Evolutionary conservation across 768 basidiomycete genomes (phyloP), one percentile per base, ranked within the genome.

Genomic region (Lentinula edodes): DNA sequence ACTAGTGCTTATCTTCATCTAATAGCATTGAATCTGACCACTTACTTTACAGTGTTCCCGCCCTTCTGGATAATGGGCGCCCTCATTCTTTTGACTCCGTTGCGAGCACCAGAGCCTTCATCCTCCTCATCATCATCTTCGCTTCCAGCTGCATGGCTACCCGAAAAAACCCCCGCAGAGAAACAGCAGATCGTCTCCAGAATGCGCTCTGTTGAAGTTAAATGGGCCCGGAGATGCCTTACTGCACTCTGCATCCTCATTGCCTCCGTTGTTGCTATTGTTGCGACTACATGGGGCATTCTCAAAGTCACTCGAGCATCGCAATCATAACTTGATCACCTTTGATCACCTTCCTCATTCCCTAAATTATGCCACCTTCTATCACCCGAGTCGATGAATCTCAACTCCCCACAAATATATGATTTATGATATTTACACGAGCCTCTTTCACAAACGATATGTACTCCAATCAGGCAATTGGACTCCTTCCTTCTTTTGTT

Each of bases 61-160:
- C 74, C 81, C 43, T 86, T 87, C 69, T 87, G 85, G 85, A 75
- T 80, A 50, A 73, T 86, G 58, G 85, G 85, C 20, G 75, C 80
- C 32, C 74, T 82, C 67, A 83, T 87, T 65, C 76, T 87, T 18
- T 69, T 81, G 52, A 80, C 78, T 6, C 84, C 85, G 9, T 70
- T 86, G 53, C 81, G 76, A 43, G 75, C 80, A 41, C 77, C 79
- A 13, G 70, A 72, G 3, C 48, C 68, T 13, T 64, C 70, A 15
- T 66, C 69, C 1, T 53, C 64, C 8, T 65, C 67, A 6, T 41
- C 38, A 1, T 39, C 52, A 3, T 52, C 35, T 35, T 60, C 58
- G 3, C 59, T 60, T 5, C 70, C 72, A 8, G 70, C 71, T 8
- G 75, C 78, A 13, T 86, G 86, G 86, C 75, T 84, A 68, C 74